A percentile compares a stretch with the other conserved stretches of the same genome.
These are phyloP conservation scores for Sporobolomyces roseus DNA, from an alignment of 768 basidiomycete species.

Conservation along the genomic window DNA sequence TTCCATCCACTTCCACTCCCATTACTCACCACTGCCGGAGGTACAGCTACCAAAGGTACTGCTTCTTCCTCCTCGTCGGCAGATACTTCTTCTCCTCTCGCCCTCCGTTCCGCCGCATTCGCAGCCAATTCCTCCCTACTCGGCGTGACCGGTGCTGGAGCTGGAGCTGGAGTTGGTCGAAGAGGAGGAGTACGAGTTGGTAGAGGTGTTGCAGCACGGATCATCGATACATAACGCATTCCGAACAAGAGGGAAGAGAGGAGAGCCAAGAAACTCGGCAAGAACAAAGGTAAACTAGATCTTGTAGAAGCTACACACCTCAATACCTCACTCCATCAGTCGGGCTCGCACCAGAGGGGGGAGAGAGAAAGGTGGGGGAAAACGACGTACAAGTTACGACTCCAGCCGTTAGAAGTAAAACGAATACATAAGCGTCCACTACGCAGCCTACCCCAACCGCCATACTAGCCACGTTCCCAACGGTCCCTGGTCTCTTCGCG, in stretches of 20 bases:
- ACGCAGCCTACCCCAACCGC: slow-evolving; percentile 26
- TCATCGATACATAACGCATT: slow-evolving; percentile 40
- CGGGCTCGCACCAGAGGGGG: no score
- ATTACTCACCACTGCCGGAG: background rate
- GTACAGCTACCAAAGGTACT: background rate
- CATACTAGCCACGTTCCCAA: slow-evolving; percentile 14
- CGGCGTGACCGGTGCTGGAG: slow-evolving; percentile 2
- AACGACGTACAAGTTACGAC: slow-evolving; percentile 19
- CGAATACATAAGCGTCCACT: slow-evolving; percentile 41
- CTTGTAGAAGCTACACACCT: slow-evolving; percentile 20
- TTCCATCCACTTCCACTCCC: background rate
- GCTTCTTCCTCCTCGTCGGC: background rate
- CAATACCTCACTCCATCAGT: no score
- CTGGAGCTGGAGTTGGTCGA: background rate
- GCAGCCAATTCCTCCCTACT: slow-evolving; percentile 18
- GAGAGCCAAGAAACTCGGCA: slow-evolving; percentile 41
- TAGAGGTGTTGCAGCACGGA: slow-evolving; percentile 36
- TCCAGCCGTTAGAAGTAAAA: slow-evolving; percentile 27
- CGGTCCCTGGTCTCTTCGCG: background rate
- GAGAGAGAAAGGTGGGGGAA: background rate
- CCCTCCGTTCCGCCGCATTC: background rate
- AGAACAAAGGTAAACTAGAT: slow-evolving; percentile 39
- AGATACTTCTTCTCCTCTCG: background rate
- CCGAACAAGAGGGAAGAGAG: slow-evolving; percentile 43
- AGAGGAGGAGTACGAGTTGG: background rate